Evolutionary conservation across 306 rosid species (phyloP).

Genomic region (Cicer chorassanicum): DNA sequence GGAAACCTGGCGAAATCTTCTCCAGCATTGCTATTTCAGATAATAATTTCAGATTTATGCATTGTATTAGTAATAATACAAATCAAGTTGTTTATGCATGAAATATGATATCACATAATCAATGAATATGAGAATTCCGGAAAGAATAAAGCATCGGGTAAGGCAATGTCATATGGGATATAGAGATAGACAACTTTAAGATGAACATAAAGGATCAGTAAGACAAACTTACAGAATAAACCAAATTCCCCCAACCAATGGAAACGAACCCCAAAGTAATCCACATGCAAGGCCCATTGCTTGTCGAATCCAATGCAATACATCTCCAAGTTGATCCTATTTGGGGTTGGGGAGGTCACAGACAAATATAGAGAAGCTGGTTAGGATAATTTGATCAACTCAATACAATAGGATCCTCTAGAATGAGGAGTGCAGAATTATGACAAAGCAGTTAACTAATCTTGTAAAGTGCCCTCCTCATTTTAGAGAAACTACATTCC

Average conservation of each 20-base stretch:
- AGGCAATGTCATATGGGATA: constrained; percentile 4
- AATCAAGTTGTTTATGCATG: neutral
- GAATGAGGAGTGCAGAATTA: neutral
- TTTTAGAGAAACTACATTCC: neutral
- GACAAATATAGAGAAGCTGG: constrained; percentile 9
- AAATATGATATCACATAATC: constrained; percentile 12
- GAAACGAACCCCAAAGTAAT: constrained; percentile 86
- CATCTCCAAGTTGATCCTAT: constrained; percentile 97
- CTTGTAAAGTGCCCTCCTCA: neutral
- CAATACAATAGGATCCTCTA: neutral
- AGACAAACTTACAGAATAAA: constrained; percentile 72
- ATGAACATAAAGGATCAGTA: neutral
- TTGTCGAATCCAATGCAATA: constrained; percentile 98
- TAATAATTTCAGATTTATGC: constrained; percentile 23
- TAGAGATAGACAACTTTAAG: constrained; percentile 13
- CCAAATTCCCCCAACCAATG: constrained; percentile 96
- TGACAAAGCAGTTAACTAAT: neutral
- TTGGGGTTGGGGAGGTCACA: constrained; percentile 1
- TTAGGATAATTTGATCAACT: constrained; percentile 15
- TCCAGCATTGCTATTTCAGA: neutral
- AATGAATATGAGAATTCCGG: neutral
- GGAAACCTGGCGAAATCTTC: constrained; percentile 5
- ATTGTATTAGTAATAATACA: constrained; percentile 24
- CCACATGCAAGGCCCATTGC: constrained; percentile 74
- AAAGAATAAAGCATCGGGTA: neutral